Conservation (phyloP, 2,329 filamentous ascomycete species). For the Lecanicillium sp. region DNA sequence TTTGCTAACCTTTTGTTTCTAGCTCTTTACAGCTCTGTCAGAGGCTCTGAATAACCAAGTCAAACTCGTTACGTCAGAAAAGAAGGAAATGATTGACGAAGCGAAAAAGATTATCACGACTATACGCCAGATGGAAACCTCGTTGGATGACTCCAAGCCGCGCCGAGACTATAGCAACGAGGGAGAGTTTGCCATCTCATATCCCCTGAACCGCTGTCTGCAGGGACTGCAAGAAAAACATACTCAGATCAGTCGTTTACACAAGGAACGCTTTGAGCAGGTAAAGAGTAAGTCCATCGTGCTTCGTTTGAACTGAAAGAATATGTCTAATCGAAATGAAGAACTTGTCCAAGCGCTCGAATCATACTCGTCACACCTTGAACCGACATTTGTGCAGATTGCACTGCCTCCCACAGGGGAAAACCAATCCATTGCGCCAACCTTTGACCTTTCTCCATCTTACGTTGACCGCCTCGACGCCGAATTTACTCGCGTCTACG, state of each 20-base stretch:
- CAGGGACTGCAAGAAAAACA: constrained; percentile 80
- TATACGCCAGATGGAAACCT: constrained; percentile 90
- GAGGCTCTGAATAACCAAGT: constrained; percentile 89
- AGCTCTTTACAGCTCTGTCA: constrained; percentile 89
- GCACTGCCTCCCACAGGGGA: constrained; percentile 74
- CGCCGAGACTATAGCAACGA: constrained; percentile 57
- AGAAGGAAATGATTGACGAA: constrained; percentile 84
- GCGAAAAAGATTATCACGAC: constrained; percentile 74
- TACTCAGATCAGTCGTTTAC: constrained; percentile 66
- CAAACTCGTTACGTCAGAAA: constrained; percentile 75
- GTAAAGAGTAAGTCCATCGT: constrained; percentile 86
- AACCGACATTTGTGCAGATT: constrained; percentile 78
- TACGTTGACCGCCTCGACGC: constrained; percentile 82
- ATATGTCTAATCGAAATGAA: no score
- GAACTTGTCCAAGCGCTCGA: constrained; percentile 90
- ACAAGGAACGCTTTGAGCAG: constrained; percentile 89
- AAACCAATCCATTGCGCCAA: constrained; percentile 67
- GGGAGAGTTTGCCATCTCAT: constrained; percentile 68
- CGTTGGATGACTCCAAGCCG: constrained; percentile 67
- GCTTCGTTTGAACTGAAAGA: no score
- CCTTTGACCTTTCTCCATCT: constrained; percentile 83
- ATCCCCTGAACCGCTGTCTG: constrained; percentile 73
- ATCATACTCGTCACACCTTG: constrained; percentile 93
- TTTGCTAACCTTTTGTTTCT: constrained; percentile 6
- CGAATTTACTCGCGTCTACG: constrained; percentile 91